These are phyloP conservation scores for Pterocarpus santalinus DNA, from an alignment of 306 rosid genomes.

Conservation along the genomic window DNA sequence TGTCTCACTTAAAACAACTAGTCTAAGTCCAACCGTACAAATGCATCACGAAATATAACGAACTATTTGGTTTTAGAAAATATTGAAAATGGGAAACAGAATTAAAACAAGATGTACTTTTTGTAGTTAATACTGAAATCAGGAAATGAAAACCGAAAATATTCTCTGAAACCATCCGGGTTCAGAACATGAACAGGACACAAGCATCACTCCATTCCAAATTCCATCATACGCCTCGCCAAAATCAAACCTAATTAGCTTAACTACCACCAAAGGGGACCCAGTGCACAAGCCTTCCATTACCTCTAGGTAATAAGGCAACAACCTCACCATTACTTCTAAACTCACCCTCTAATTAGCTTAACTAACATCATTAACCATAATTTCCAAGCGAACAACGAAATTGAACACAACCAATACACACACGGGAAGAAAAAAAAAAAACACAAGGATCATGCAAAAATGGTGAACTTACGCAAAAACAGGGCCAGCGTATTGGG, in stretches of 20 bases:
- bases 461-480: slow-evolving; percentile 65
- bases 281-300: too few species aligned
- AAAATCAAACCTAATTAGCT: background rate
- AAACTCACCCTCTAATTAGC: background rate
- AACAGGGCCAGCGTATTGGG: slow-evolving; percentile 71
- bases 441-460: background rate
- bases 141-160: too few species aligned
- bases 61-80: too few species aligned
- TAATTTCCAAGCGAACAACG: background rate
- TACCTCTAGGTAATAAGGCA: too few species aligned
- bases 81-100: too few species aligned
- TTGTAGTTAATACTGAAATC: too few species aligned
- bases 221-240: background rate
- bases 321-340: too few species aligned
- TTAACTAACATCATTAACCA: background rate
- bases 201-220: background rate
- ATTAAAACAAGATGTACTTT: too few species aligned
- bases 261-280: too few species aligned
- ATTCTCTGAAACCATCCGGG: too few species aligned
- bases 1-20: background rate
- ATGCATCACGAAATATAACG: background rate
- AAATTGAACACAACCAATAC: background rate
- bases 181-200: background rate
- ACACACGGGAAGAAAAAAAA: background rate
- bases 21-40: background rate